These are phyloP conservation scores for Malus fusca DNA, from an alignment of 306 rosid species.

Conservation along the genomic window DNA sequence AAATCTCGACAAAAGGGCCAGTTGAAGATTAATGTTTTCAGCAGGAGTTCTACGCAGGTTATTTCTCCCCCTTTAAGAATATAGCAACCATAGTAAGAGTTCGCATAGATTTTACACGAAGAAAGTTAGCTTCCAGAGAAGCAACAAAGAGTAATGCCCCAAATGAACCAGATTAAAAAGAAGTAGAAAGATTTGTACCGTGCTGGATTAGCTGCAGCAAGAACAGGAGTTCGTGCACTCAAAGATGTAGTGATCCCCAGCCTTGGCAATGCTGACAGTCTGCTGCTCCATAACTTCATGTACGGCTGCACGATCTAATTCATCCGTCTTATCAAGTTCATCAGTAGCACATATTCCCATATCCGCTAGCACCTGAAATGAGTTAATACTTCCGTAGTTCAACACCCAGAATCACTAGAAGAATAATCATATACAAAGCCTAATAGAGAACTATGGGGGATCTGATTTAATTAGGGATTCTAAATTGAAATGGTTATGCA, in stretches of 20 bases:
- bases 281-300: constrained; percentile 99
- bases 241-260: constrained; percentile 90
- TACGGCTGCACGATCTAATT: constrained; percentile 84
- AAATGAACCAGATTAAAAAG: neutral
- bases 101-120: neutral
- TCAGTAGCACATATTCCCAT: constrained; percentile 99
- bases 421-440: neutral
- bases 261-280: constrained; percentile 99
- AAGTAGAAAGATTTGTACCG: constrained; percentile 43
- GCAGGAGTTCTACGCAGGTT: constrained; percentile 96
- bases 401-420: constrained; percentile 12
- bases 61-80: constrained; percentile 75
- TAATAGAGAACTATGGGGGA: neutral
- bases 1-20: constrained; percentile 86
- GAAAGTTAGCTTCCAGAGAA: neutral
- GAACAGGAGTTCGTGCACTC: constrained; percentile 97
- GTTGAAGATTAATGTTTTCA: constrained; percentile 95
- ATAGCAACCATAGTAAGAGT: constrained; percentile 16
- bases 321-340: constrained; percentile 98
- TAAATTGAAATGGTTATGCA: neutral
- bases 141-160: neutral
- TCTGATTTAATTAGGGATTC: neutral
- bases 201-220: constrained; percentile 99
- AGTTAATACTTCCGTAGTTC: neutral
- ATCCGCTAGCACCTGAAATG: constrained; percentile 82